These are phyloP conservation scores for Chlorella vulgaris DNA, from an alignment of 139 green algal genomes.

Conservation along the genomic window DNA sequence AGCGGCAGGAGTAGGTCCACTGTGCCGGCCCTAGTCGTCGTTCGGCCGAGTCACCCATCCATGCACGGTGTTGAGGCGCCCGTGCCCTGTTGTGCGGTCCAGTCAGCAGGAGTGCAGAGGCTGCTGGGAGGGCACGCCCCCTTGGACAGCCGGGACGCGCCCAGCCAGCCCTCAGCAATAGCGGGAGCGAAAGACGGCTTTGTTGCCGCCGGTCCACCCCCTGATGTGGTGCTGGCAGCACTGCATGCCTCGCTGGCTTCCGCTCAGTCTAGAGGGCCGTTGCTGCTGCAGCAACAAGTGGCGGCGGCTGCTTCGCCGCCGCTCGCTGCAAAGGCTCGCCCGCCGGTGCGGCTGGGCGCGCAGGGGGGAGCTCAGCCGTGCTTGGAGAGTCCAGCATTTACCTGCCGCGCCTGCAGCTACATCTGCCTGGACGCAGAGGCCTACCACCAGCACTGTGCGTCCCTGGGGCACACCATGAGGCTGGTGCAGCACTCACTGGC, in stretches of 20 bases:
- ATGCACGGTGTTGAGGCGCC: no score
- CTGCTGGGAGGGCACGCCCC: no score
- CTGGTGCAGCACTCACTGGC: conserved; percentile 1
- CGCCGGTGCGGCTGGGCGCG: no score
- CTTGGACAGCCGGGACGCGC: neutral
- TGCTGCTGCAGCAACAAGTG: neutral
- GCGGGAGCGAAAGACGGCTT: neutral
- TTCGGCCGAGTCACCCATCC: no score
- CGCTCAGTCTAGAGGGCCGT: neutral
- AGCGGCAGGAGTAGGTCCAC: neutral
- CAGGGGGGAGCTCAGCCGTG: neutral
- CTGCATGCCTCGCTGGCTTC: neutral
- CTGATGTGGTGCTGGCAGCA: conserved; percentile 6
- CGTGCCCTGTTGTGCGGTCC: no score
- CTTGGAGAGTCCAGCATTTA: neutral
- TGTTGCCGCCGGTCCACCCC: neutral
- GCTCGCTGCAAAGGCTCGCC: neutral
- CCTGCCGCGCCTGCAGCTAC: conserved; percentile 4
- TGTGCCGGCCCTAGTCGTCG: neutral
- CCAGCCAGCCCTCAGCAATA: neutral
- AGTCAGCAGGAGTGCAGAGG: no score
- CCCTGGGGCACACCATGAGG: conserved; percentile 10
- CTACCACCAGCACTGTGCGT: conserved; percentile 6
- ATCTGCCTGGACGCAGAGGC: neutral
- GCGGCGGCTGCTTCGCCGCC: neutral